Percentiles rank a stretch among this genome's conserved stretches.
Conservation (phyloP, 1,284 basidiomycete species). For the Kalmanozyma brasiliensis region DNA sequence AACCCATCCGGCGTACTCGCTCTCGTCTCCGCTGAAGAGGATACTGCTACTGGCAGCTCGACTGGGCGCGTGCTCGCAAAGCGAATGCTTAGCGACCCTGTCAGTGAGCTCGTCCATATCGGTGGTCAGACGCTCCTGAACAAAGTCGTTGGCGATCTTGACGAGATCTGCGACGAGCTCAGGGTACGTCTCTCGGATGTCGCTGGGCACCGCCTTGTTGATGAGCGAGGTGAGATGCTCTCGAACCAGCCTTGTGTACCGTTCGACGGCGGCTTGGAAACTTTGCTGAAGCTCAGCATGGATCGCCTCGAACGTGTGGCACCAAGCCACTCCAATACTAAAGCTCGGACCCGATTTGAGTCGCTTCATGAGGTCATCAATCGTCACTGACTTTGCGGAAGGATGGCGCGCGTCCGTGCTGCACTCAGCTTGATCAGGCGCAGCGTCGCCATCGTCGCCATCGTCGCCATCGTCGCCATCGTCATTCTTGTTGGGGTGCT, state of each 20-base stretch:
- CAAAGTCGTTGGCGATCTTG: constrained; percentile 6
- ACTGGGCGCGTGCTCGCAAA: constrained; percentile 2
- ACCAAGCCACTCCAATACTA: not conserved
- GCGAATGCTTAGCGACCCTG: constrained; percentile 4
- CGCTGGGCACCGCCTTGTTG: not conserved
- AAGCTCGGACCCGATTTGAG: constrained; percentile 4
- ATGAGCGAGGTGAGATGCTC: constrained; percentile 6
- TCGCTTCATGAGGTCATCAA: constrained; percentile 10
- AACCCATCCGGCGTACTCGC: constrained; percentile 10
- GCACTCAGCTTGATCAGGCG: too few relatives aligned
- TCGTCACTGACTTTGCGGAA: constrained; percentile 1
- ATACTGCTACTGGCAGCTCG: not conserved
- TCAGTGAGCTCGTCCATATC: constrained; percentile 19
- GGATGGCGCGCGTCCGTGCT: too few relatives aligned
- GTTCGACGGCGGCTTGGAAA: constrained; percentile 6
- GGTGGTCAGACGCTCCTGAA: constrained; percentile 1
- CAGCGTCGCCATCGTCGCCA: too few relatives aligned
- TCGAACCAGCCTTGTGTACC: constrained; percentile 1
- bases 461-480: too few relatives aligned
- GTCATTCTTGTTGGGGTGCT: too few relatives aligned
- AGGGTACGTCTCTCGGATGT: not conserved
- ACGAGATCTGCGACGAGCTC: constrained; percentile 16
- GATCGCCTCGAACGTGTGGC: not conserved
- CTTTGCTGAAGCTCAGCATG: constrained; percentile 11
- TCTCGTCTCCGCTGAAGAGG: not conserved